Conservation (phyloP, 2,329 filamentous ascomycete genomes). For the Exophiala aquamarina region DNA sequence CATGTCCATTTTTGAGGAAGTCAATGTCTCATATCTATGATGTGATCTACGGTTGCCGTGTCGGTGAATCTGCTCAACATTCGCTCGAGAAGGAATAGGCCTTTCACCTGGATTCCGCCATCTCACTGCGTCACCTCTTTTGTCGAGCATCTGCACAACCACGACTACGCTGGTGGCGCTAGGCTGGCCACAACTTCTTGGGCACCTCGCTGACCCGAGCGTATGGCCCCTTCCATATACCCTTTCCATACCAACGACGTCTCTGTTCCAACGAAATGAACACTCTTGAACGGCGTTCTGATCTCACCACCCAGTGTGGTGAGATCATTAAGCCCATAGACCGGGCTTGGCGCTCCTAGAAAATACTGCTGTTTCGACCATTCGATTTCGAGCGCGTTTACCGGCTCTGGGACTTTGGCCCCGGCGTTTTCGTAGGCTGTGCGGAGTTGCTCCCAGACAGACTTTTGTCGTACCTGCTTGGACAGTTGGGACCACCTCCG, state of each 20-base stretch:
- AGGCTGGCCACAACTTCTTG: slow-evolving; percentile 30
- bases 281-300: slow-evolving; percentile 35
- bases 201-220: slow-evolving; percentile 49
- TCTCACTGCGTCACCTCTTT: neutral
- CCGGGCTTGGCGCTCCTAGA: neutral
- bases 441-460: slow-evolving; percentile 9
- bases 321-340: neutral
- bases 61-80: neutral
- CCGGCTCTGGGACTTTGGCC: neutral
- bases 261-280: slow-evolving; percentile 54
- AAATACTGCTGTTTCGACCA: neutral
- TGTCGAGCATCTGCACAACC: slow-evolving; percentile 1
- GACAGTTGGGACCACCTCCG: slow-evolving; percentile 12
- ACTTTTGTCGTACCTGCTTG: slow-evolving; percentile 28
- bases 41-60: slow-evolving; percentile 1
- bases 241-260: slow-evolving; percentile 54
- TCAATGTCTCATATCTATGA: no score
- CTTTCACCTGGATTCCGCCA: neutral
- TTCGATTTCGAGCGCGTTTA: slow-evolving; percentile 37
- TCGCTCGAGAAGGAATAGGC: slow-evolving; percentile 1
- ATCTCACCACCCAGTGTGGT: slow-evolving; percentile 31
- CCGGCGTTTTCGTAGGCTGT: slow-evolving; percentile 2
- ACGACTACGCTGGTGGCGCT: neutral
- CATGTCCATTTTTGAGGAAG: no score
- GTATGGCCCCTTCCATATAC: slow-evolving; percentile 59